A percentile compares a stretch with the other conserved stretches of the same genome.
These are phyloP conservation scores for Thraustochytrium striatum DNA, from an alignment of 352 stramenopile genomes.

Conservation along the genomic window DNA sequence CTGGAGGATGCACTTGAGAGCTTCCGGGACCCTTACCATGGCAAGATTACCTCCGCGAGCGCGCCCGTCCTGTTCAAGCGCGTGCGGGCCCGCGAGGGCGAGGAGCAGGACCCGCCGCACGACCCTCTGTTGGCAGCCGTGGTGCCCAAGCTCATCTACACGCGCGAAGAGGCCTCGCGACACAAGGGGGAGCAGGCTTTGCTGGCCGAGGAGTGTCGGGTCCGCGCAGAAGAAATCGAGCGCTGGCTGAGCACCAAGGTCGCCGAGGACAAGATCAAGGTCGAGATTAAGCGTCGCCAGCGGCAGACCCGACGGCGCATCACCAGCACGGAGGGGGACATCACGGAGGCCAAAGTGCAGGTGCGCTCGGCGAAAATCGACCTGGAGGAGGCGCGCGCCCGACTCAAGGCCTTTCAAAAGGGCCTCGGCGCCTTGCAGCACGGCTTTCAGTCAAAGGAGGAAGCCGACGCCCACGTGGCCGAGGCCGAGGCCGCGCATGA, in stretches of 20 bases:
- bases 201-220: background rate
- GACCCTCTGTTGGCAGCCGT: conserved; percentile 11
- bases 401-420: conserved; percentile 22
- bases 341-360: background rate
- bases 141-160: conserved; percentile 45
- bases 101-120: background rate
- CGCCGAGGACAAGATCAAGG: conserved; percentile 8
- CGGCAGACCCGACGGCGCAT: conserved; percentile 6
- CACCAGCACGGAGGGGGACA: background rate
- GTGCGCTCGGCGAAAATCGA: background rate
- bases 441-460: background rate
- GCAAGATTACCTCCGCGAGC: background rate
- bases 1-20: conserved; percentile 28
- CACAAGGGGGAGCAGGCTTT: background rate
- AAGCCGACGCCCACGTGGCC: background rate
- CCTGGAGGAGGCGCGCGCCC: background rate
- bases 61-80: conserved; percentile 34
- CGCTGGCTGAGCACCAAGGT: conserved; percentile 16
- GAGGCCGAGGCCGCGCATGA: background rate
- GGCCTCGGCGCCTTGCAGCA: background rate
- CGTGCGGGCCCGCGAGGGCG: background rate
- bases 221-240: background rate
- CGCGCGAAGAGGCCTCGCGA: conserved; percentile 12
- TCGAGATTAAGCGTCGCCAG: conserved; percentile 36
- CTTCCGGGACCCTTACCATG: conserved; percentile 41